Conservation (phyloP, 805 yeast species). For the Lachancea waltii region DNA sequence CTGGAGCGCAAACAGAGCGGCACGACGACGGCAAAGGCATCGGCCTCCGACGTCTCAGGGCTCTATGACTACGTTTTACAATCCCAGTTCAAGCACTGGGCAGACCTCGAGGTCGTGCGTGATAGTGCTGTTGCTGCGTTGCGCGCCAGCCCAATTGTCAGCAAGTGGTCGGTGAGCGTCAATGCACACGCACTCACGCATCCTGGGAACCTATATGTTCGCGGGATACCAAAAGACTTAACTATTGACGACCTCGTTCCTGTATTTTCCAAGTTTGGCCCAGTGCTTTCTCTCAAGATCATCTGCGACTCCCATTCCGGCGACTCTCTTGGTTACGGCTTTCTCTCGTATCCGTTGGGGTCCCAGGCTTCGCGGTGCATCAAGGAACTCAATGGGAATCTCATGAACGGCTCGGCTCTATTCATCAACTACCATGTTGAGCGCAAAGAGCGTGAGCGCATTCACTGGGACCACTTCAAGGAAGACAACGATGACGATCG, state of each 20-base stretch:
- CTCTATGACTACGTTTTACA: constrained; percentile 24
- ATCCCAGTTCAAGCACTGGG: constrained; percentile 21
- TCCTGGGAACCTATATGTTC: constrained; percentile 54
- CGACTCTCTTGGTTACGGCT: constrained; percentile 49
- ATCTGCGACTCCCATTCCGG: constrained; percentile 38
- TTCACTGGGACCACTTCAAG: constrained; percentile 31
- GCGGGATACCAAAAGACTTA: constrained; percentile 40
- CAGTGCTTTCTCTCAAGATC: constrained; percentile 40
- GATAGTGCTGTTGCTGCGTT: constrained; percentile 9
- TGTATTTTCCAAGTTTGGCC: constrained; percentile 38
- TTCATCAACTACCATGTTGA: constrained; percentile 62
- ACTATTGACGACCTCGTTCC: constrained; percentile 35
- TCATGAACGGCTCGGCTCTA: constrained; percentile 26
- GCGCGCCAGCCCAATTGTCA: constrained; percentile 7
- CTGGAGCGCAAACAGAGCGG: no score
- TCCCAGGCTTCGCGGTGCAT: constrained; percentile 60
- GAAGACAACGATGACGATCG: constrained; percentile 41
- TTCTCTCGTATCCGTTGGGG: constrained; percentile 54
- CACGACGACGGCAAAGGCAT: no score
- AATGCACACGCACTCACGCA: constrained; percentile 35
- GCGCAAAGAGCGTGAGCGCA: constrained; percentile 49
- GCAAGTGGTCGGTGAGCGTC: constrained; percentile 25
- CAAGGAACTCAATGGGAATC: constrained; percentile 42
- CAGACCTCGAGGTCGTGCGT: constrained; percentile 11
- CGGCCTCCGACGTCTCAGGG: constrained; percentile 10